These are phyloP conservation scores for Marasmius tenuissimus DNA, from an alignment of 1,284 basidiomycete species.

Conservation along the genomic window DNA sequence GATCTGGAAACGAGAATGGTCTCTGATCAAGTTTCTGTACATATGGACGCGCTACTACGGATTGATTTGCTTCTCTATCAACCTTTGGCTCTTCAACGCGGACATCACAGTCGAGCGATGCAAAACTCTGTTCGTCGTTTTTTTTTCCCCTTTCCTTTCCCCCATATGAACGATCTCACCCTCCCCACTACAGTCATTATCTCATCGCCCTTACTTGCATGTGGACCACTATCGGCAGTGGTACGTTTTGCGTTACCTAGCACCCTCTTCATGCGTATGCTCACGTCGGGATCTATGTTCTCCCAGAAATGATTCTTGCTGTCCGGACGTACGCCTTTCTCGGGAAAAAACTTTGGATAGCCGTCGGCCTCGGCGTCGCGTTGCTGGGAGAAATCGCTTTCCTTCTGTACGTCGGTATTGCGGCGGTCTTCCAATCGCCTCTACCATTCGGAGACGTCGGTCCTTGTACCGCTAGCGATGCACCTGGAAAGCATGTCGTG, in stretches of 20 bases:
- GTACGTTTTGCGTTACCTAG: neutral
- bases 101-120: constrained; percentile 8
- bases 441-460: constrained; percentile 5
- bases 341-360: neutral
- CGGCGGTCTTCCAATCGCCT: constrained; percentile 7
- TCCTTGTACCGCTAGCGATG: constrained; percentile 11
- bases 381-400: constrained; percentile 9
- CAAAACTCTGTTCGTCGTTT: constrained; percentile 6
- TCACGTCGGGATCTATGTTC: neutral
- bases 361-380: constrained; percentile 1
- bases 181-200: constrained; percentile 5
- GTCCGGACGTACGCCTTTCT: constrained; percentile 14
- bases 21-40: constrained; percentile 11
- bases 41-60: constrained; percentile 15
- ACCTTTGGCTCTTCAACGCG: constrained; percentile 14
- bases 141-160: neutral
- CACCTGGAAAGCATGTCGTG: constrained; percentile 13
- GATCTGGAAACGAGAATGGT: constrained; percentile 14
- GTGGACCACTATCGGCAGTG: constrained; percentile 10
- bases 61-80: constrained; percentile 8
- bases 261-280: neutral
- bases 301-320: constrained; percentile 12
- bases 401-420: constrained; percentile 11
- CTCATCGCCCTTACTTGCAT: constrained; percentile 12
- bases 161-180: neutral